Conservation (phyloP, 164 flowering plant species). For the Dillenia suffruticosa region DNA sequence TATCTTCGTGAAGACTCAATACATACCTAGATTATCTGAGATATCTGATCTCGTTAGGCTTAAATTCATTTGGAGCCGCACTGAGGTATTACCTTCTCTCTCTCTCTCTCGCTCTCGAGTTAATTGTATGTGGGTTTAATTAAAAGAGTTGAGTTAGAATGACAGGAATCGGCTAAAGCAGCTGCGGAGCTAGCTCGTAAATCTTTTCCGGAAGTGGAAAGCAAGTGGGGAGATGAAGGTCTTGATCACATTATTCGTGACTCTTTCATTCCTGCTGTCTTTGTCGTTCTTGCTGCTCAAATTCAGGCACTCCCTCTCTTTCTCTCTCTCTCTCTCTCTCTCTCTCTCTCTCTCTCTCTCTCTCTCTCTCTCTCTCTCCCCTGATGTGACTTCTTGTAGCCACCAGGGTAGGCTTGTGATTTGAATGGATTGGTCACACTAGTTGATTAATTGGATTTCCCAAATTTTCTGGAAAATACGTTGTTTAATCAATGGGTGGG, state of each 20-base stretch:
- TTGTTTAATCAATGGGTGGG: too few relatives aligned
- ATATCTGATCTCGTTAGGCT: constrained; percentile 55
- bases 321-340: neutral
- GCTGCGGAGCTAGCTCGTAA: constrained; percentile 65
- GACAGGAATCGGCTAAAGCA: constrained; percentile 64
- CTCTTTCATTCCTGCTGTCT: constrained; percentile 58
- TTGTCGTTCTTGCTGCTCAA: constrained; percentile 87
- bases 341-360: neutral
- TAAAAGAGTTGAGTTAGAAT: constrained; percentile 11
- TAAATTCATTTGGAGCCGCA: constrained; percentile 80
- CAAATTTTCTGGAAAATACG: too few relatives aligned
- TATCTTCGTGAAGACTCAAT: constrained; percentile 68
- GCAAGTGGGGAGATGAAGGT: constrained; percentile 87
- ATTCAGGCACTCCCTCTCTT: constrained; percentile 37
- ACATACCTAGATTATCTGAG: constrained; percentile 83
- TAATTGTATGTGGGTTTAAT: neutral
- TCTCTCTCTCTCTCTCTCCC: neutral
- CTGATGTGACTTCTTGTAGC: too few relatives aligned
- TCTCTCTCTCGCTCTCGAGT: neutral
- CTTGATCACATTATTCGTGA: constrained; percentile 68
- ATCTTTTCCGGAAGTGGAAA: constrained; percentile 57
- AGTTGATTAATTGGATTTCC: too few relatives aligned
- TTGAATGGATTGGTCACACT: too few relatives aligned
- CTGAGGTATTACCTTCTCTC: constrained; percentile 38
- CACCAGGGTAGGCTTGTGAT: too few relatives aligned